Conservation (phyloP, 129 eudicot species). For the Ambrosia trifida region DNA sequence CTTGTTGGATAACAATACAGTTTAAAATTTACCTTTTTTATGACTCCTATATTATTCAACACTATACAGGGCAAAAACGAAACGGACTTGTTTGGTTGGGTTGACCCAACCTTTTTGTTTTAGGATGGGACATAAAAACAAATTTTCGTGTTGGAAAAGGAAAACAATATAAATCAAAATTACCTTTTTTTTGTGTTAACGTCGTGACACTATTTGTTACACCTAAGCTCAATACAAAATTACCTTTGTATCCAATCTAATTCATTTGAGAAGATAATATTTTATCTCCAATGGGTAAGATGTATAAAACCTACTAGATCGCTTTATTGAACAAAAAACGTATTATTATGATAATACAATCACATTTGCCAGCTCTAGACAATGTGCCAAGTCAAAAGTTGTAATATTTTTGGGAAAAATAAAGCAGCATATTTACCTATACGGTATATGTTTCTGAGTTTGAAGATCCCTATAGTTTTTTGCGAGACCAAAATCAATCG, state of each 20-base stretch:
- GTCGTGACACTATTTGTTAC: too few species aligned
- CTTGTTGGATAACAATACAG: too few species aligned
- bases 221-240: too few species aligned
- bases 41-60: too few species aligned
- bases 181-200: too few species aligned
- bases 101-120: too few species aligned
- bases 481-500: conserved; percentile 83
- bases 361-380: not conserved
- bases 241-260: not conserved
- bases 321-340: not conserved
- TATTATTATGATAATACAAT: not conserved
- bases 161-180: too few species aligned
- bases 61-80: too few species aligned
- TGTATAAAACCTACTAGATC: not conserved
- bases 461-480: conserved; percentile 89
- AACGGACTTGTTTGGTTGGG: too few species aligned
- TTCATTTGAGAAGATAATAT: not conserved
- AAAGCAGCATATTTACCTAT: conserved; percentile 44
- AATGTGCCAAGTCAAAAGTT: not conserved
- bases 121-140: too few species aligned
- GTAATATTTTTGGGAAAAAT: not conserved
- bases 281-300: not conserved
- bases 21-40: not conserved
- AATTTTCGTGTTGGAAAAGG: too few species aligned
- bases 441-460: conserved; percentile 89